Base-by-base conservation (phyloP, 2,329 filamentous ascomycete species). In the Xylaria polymorpha region DNA sequence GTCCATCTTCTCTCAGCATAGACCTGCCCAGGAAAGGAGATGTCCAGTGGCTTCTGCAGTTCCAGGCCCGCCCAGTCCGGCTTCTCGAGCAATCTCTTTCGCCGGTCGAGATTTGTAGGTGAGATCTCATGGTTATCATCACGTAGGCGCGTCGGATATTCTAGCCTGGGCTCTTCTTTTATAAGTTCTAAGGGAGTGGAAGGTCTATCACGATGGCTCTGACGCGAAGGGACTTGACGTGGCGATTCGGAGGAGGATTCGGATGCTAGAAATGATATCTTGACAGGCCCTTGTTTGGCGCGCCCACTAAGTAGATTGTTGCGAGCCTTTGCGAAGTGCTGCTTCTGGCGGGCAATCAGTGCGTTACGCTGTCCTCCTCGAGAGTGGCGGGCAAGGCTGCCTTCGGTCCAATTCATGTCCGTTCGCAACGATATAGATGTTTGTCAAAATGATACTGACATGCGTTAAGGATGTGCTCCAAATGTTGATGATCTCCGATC, bases 351-450 rank as follows among this genome's bases (percentile, higher is more conserved):
- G n/a, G 77, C 75, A 39, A 79, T 74, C 29, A 78, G 71, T 22
- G 78, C 75, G 51, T 80, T 81, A 61, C 77, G 77, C 67, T 77
- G 74, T 46, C 74, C 75, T 44, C 76, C 76, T 10, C 78, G 81
- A 67, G 79, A 80, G 73, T 83, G 80, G 67, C 83, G 83, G 48
- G 81, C 79, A 50, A 85, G 78, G 57, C 78, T 82, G 35, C 83
- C 83, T 70, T 84, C 84, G 2, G 83, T 85, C 84, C 84, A 86
- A 73, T 86, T 86, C 84, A 86, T 86, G 63, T 22, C 57, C 14
- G 25, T 50, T 43, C 3, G 4, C 35, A 25, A 18, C 8, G 3
- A 68, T 74, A 77, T 56, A 20, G 55, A 73, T 75, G 53, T 55
- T 70, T 43, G 56, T 56, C 25, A 57, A 67, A 69, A 41, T 14